These are phyloP conservation scores for Pleurotus platypus DNA, from an alignment of 768 basidiomycete genomes.

Conservation along the genomic window DNA sequence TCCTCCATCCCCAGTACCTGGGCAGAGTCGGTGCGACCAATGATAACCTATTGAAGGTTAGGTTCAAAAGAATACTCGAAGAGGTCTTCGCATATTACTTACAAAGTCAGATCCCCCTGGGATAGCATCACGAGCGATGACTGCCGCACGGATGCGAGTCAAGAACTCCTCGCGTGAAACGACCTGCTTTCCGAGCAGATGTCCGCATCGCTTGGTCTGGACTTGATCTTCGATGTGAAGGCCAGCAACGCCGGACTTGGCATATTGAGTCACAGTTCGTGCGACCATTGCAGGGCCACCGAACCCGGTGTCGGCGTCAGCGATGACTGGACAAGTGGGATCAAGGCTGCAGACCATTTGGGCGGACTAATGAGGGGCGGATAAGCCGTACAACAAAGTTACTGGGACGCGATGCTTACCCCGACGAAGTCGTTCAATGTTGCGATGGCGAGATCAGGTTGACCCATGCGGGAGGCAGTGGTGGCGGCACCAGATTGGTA, in stretches of 20 bases:
- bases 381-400: background rate
- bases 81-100: conserved; percentile 13
- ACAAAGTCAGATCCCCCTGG: conserved; percentile 77
- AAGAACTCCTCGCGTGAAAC: conserved; percentile 76
- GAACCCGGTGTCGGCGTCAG: conserved; percentile 80
- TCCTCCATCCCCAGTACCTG: conserved; percentile 81
- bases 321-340: conserved; percentile 68
- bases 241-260: conserved; percentile 64
- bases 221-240: conserved; percentile 83
- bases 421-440: conserved; percentile 75
- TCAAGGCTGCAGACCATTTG: conserved; percentile 68
- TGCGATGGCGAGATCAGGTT: conserved; percentile 77
- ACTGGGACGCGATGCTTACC: conserved; percentile 21
- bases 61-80: background rate
- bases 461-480: conserved; percentile 73
- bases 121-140: conserved; percentile 71
- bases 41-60: conserved; percentile 45
- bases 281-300: conserved; percentile 75
- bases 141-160: conserved; percentile 73
- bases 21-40: conserved; percentile 75
- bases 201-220: conserved; percentile 79
- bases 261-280: conserved; percentile 72
- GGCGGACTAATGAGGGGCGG: conserved; percentile 38
- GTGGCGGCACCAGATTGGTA: conserved; percentile 84
- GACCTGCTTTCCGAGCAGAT: conserved; percentile 78